Evolutionary conservation across 208 protist species (phyloP).

Genomic region (Leishmania tarentolae): DNA sequence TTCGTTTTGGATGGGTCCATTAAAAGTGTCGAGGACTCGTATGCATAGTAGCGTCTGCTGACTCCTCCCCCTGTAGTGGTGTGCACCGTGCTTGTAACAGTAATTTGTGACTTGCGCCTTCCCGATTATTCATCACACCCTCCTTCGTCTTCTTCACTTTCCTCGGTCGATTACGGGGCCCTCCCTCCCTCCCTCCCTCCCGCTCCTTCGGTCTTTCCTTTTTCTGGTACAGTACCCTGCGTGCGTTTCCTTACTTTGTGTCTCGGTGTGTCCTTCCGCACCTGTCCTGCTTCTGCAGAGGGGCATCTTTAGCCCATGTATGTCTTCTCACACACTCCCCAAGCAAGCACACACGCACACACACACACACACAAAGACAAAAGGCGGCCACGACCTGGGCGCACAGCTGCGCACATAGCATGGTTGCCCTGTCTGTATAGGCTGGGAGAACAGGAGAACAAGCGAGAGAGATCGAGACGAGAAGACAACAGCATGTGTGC

Average conservation of each 20-base stretch:
- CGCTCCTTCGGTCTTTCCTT: background rate
- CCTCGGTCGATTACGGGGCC: background rate
- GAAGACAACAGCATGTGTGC: background rate
- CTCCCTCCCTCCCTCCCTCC: background rate
- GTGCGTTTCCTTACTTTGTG: background rate
- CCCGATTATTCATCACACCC: background rate
- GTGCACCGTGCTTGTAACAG: background rate
- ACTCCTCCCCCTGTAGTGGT: background rate
- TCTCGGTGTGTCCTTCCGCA: background rate
- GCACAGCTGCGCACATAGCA: background rate
- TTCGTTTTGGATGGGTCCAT: background rate
- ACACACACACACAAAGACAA: background rate
- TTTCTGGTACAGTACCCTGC: background rate
- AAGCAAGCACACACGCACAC: background rate
- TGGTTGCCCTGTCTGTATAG: background rate
- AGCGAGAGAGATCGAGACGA: background rate
- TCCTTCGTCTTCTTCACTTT: background rate
- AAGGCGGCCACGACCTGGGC: background rate
- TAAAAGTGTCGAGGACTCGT: background rate
- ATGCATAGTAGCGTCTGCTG: background rate
- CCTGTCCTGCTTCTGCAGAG: background rate
- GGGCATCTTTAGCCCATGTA: background rate
- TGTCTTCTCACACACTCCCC: background rate
- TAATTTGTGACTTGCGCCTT: background rate
- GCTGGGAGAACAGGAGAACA: background rate